Conservation (phyloP, 2,329 filamentous ascomycete species). For the Dichotomopilus funicola region DNA sequence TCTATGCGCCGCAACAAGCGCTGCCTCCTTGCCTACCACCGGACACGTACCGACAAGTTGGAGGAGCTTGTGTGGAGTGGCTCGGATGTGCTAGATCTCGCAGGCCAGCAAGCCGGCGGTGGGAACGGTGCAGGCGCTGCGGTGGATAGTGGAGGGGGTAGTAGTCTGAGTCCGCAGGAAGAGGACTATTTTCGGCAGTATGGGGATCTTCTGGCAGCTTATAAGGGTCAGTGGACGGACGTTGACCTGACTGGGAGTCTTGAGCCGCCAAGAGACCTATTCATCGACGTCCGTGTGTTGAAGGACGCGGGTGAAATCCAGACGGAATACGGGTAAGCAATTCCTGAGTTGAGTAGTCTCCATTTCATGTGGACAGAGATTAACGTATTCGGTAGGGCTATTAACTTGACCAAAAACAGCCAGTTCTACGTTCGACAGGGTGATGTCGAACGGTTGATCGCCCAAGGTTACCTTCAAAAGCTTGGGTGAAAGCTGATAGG, state of each 20-base stretch:
- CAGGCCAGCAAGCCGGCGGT: constrained; percentile 44
- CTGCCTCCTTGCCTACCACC: constrained; percentile 89
- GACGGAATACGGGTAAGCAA: constrained; percentile 90
- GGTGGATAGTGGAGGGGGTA: constrained; percentile 50
- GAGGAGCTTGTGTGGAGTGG: constrained; percentile 93
- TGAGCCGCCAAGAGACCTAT: constrained; percentile 89
- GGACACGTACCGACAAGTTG: constrained; percentile 80
- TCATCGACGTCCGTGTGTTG: constrained; percentile 91
- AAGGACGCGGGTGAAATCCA: constrained; percentile 98
- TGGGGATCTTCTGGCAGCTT: constrained; percentile 84
- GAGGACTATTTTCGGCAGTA: constrained; percentile 94
- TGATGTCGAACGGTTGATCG: constrained; percentile 89
- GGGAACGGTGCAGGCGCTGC: constrained; percentile 28
- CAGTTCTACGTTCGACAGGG: constrained; percentile 96
- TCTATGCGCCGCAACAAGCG: constrained; percentile 95
- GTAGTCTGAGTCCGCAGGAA: constrained; percentile 87
- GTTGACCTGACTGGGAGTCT: constrained; percentile 91
- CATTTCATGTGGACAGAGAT: background rate
- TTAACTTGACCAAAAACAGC: constrained; percentile 95
- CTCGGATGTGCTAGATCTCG: constrained; percentile 69
- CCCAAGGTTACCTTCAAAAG: constrained; percentile 90
- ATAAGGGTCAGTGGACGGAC: constrained; percentile 98
- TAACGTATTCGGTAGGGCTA: constrained; percentile 55
- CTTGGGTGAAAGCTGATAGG: constrained; percentile 55
- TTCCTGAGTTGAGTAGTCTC: background rate